A percentile compares a stretch with the other conserved stretches of the same genome.
These are phyloP conservation scores for Trichophyton schoenleinii DNA, from an alignment of 2,329 filamentous ascomycete species.

Conservation along the genomic window DNA sequence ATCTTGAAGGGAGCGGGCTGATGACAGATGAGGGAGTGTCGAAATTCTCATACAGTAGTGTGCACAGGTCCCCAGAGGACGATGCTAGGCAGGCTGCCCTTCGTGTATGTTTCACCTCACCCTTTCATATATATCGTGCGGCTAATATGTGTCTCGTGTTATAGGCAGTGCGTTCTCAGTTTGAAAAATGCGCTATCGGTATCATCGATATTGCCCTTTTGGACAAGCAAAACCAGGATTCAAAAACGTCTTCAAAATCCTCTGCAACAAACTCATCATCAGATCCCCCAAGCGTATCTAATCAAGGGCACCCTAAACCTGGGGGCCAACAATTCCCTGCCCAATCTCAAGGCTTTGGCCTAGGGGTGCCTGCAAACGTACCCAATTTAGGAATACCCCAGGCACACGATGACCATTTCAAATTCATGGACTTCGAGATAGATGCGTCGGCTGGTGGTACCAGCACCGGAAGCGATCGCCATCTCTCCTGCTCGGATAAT, in stretches of 20 bases:
- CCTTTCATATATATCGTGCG: background rate
- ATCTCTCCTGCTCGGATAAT: conserved; percentile 23
- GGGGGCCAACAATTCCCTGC: background rate
- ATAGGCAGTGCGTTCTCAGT: conserved; percentile 12
- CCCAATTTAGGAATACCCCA: background rate
- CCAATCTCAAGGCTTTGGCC: background rate
- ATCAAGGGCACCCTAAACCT: background rate
- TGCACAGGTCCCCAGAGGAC: background rate
- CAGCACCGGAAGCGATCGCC: conserved; percentile 19
- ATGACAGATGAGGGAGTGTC: conserved; percentile 8
- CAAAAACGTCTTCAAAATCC: background rate
- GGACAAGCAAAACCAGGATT: background rate
- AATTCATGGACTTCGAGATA: conserved; percentile 20
- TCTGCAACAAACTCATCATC: background rate
- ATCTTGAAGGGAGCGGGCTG: conserved; percentile 50
- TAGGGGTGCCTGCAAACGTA: background rate
- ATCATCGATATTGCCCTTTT: background rate
- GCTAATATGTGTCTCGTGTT: background rate
- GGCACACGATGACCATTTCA: conserved; percentile 7
- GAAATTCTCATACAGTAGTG: background rate
- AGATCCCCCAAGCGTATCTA: background rate
- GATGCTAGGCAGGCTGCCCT: background rate
- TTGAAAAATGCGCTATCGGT: background rate
- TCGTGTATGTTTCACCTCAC: background rate
- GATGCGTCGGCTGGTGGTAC: conserved; percentile 21